Conservation (phyloP, 768 basidiomycete genomes). For the Lactarius pseudohatsudake region DNA sequence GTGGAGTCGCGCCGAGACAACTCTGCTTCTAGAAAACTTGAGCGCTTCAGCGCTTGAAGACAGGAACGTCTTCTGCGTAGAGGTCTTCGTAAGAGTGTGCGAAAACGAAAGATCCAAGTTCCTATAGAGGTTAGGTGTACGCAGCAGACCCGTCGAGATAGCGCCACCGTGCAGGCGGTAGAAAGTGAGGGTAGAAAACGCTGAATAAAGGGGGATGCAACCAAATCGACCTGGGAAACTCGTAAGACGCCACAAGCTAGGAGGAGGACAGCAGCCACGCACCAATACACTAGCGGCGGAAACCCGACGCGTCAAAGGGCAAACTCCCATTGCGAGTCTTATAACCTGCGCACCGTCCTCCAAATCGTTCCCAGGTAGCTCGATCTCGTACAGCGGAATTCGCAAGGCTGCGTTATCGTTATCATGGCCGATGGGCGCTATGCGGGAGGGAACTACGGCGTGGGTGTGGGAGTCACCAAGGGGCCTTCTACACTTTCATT, state of each 20-base stretch:
- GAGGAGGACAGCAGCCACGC: background rate
- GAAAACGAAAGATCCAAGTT: background rate
- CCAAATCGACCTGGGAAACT: background rate
- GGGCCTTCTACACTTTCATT: slow-evolving; percentile 41
- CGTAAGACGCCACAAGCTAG: background rate
- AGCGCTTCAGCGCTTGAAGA: slow-evolving; percentile 4
- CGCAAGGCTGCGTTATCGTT: slow-evolving; percentile 59
- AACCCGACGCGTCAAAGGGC: slow-evolving; percentile 60
- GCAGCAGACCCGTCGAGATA: background rate
- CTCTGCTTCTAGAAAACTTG: slow-evolving; percentile 9
- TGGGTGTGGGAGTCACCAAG: slow-evolving; percentile 69
- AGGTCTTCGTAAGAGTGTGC: background rate
- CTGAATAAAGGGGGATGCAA: background rate
- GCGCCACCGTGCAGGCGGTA: background rate
- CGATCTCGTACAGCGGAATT: slow-evolving; percentile 36
- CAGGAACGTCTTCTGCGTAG: slow-evolving; percentile 3
- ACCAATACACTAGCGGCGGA: slow-evolving; percentile 63
- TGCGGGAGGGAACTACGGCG: slow-evolving; percentile 71
- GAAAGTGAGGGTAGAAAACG: background rate
- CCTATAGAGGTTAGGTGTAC: background rate
- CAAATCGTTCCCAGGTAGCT: slow-evolving; percentile 41
- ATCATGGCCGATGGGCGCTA: slow-evolving; percentile 48
- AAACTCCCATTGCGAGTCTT: slow-evolving; percentile 60
- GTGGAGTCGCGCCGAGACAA: background rate
- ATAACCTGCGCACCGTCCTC: slow-evolving; percentile 56